Conservation (phyloP, 73 alveolate species). For the Stentor roeselii region DNA sequence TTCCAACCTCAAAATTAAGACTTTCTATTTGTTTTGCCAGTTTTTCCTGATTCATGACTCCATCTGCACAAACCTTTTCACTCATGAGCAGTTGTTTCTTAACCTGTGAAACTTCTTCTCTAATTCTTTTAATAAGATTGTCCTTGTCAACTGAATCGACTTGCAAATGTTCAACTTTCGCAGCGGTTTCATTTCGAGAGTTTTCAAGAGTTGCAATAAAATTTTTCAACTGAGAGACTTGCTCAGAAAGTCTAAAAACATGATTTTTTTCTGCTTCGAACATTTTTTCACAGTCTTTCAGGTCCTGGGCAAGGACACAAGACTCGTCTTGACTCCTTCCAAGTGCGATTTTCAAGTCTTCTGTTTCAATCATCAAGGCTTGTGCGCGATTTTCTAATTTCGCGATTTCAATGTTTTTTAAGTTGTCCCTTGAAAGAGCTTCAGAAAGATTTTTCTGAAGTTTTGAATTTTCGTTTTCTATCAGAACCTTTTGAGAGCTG, state of each 20-base stretch:
- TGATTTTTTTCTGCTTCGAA: slow-evolving; percentile 34
- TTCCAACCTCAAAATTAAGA: background rate
- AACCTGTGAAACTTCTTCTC: background rate
- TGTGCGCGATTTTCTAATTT: slow-evolving; percentile 35
- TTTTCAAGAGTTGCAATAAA: slow-evolving; percentile 43
- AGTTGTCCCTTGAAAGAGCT: slow-evolving; percentile 17
- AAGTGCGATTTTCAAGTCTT: slow-evolving; percentile 36
- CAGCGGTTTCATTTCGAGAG: slow-evolving; percentile 38
- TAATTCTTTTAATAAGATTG: too few relatives aligned
- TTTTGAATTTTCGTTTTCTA: slow-evolving; percentile 35
- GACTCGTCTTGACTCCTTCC: slow-evolving; percentile 6
- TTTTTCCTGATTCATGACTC: background rate
- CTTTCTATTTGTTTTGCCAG: too few relatives aligned
- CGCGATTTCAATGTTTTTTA: slow-evolving; percentile 25
- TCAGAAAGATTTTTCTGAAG: slow-evolving; percentile 19
- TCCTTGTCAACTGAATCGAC: background rate
- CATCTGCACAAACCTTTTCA: background rate
- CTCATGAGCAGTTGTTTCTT: background rate
- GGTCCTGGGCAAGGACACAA: slow-evolving; percentile 20
- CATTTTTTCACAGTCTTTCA: slow-evolving; percentile 24
- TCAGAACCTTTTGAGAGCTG: background rate
- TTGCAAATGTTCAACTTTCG: slow-evolving; percentile 26
- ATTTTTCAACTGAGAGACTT: slow-evolving; percentile 39
- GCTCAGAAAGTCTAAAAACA: slow-evolving; percentile 8
- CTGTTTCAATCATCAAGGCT: slow-evolving; percentile 32